Conservation (phyloP, 192 early-diverging fungal genomes). For the Backusella tuberculispora region DNA sequence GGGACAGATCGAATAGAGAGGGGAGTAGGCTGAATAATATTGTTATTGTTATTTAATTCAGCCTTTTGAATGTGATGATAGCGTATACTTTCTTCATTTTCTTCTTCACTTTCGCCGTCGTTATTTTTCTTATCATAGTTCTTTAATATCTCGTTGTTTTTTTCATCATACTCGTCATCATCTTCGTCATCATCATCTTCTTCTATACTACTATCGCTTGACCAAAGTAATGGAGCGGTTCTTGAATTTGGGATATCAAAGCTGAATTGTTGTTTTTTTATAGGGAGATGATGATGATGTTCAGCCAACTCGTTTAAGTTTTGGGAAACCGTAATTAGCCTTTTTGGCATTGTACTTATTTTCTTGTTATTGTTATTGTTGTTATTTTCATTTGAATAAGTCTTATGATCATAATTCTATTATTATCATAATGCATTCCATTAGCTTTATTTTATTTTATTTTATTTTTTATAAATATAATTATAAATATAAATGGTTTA, state of each 20-base stretch:
- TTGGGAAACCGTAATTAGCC: conserved; percentile 1
- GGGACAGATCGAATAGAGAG: conserved; percentile 4
- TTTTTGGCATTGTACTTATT: neutral
- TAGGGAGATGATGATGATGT: conserved; percentile 17
- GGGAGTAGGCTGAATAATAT: neutral
- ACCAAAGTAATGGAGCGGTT: conserved; percentile 20
- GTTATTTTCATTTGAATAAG: neutral
- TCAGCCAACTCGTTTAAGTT: conserved; percentile 10
- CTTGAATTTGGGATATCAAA: conserved; percentile 2
- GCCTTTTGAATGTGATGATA: neutral
- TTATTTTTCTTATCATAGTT: neutral
- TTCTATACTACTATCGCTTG: conserved; percentile 13
- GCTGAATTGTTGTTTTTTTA: conserved; percentile 9
- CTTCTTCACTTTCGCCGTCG: neutral
- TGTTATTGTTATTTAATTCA: neutral
- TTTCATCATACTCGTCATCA: neutral
- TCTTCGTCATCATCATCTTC: conserved; percentile 4
- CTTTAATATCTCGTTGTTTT: neutral
- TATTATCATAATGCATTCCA: neutral
- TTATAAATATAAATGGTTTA: too few species aligned
- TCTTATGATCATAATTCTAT: conserved; percentile 2
- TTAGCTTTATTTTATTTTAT: conserved; percentile 6
- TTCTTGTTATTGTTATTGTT: neutral
- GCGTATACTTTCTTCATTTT: neutral
- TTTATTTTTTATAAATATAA: neutral